Percentiles rank a stretch among this genome's conserved stretches.
Evolutionary conservation across 345 rosid species (phyloP).

Genomic region (Rhodamnia argentea): DNA sequence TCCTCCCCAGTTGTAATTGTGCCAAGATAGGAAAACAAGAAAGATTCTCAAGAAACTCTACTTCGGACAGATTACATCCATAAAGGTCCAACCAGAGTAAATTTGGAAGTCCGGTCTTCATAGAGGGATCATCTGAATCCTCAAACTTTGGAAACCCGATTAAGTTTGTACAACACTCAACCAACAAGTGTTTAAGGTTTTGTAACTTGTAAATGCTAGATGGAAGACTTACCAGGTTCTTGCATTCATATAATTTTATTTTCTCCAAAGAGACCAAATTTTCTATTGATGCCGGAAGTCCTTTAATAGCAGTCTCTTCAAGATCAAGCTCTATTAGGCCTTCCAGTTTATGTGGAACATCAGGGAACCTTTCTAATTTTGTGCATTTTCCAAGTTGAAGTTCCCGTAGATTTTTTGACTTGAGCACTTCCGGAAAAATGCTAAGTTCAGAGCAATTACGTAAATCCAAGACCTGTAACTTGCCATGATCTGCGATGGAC

Average conservation of each 20-base stretch:
- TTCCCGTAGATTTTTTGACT: background rate
- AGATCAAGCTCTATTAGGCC: background rate
- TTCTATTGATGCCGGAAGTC: background rate
- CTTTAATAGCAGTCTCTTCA: background rate
- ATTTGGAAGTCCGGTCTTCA: background rate
- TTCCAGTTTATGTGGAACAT: background rate
- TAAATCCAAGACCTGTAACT: background rate
- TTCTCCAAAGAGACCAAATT: background rate
- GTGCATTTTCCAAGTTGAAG: background rate
- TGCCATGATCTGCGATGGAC: background rate
- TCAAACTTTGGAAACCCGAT: background rate
- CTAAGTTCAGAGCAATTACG: background rate
- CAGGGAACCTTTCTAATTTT: background rate
- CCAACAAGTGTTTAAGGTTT: background rate
- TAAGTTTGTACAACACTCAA: background rate
- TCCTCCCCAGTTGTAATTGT: fast-evolving
- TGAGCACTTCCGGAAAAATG: background rate
- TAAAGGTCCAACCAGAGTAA: background rate
- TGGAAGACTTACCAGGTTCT: background rate
- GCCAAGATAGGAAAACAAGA: background rate
- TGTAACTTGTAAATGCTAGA: background rate
- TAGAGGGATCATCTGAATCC: background rate
- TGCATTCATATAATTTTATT: background rate
- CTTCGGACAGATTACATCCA: background rate
- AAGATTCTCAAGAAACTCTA: background rate